Conservation (phyloP, 495 filamentous ascomycete genomes). For the Cercophora sp. region DNA sequence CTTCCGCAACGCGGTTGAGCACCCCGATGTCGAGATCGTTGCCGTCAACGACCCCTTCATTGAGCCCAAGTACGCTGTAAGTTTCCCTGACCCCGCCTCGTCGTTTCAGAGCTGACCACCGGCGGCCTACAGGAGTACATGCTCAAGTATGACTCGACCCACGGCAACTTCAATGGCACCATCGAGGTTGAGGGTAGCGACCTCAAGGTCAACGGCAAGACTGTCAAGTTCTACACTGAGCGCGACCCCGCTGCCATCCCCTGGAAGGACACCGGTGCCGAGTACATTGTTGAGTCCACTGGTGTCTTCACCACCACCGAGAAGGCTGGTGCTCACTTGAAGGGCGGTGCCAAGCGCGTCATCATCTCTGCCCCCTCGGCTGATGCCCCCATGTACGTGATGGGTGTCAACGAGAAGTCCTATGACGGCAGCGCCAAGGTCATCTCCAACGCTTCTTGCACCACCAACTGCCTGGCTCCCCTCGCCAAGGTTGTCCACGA, state of each 20-base stretch:
- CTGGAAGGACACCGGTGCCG: slow-evolving; percentile 82
- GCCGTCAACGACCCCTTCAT: slow-evolving; percentile 99
- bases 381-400: slow-evolving; percentile 99
- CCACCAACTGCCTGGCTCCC: slow-evolving; percentile 98
- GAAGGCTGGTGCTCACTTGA: slow-evolving; percentile 92
- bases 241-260: slow-evolving; percentile 87
- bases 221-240: slow-evolving; percentile 92
- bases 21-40: slow-evolving; percentile 79
- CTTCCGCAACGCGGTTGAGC: slow-evolving; percentile 70
- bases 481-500: slow-evolving; percentile 99
- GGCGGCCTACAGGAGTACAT: slow-evolving; percentile 74
- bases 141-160: slow-evolving; percentile 97
- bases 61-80: slow-evolving; percentile 93
- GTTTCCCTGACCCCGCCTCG: slow-evolving; percentile 33
- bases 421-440: slow-evolving; percentile 87
- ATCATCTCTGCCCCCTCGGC: slow-evolving; percentile 98
- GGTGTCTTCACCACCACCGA: slow-evolving; percentile 99
- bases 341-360: slow-evolving; percentile 99
- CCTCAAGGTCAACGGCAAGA: slow-evolving; percentile 92
- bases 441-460: slow-evolving; percentile 99
- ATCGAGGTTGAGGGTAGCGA: slow-evolving; percentile 69
- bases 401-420: slow-evolving; percentile 93
- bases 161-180: slow-evolving; percentile 93
- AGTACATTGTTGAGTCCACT: slow-evolving; percentile 97
- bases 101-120: slow-evolving; percentile 17